Conservation (phyloP, 495 filamentous ascomycete species). For the Podospora pseudopauciseta region DNA sequence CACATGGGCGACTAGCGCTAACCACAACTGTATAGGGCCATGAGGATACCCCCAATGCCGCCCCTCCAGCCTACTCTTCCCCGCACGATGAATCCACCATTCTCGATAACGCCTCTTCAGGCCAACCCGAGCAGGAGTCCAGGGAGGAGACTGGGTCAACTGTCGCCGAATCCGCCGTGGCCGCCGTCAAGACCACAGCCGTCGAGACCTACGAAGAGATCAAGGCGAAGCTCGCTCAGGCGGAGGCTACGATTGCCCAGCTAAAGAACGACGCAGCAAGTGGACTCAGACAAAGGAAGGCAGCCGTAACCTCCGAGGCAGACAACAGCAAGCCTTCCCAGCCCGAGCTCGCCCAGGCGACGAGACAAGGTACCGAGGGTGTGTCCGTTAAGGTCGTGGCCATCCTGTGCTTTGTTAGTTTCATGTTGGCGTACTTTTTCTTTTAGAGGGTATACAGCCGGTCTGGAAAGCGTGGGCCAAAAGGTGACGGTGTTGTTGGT, state of each 20-base stretch:
- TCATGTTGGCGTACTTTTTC: slow-evolving; percentile 90
- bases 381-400: slow-evolving; percentile 87
- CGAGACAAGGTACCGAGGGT: slow-evolving; percentile 61
- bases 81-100: slow-evolving; percentile 22
- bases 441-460: slow-evolving; percentile 53
- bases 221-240: slow-evolving; percentile 68
- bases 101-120: slow-evolving; percentile 16
- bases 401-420: slow-evolving; percentile 78
- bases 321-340: slow-evolving; percentile 40
- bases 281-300: slow-evolving; percentile 68
- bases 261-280: slow-evolving; percentile 62
- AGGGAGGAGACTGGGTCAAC: slow-evolving; percentile 15
- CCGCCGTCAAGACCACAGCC: slow-evolving; percentile 39
- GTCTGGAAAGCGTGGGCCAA: not conserved
- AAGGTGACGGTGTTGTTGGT: not conserved
- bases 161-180: slow-evolving; percentile 37
- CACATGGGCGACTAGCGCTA: not conserved
- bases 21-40: slow-evolving; percentile 10
- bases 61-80: slow-evolving; percentile 30
- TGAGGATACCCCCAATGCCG: slow-evolving; percentile 31
- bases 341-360: slow-evolving; percentile 44
- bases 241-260: slow-evolving; percentile 66
- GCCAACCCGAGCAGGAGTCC: slow-evolving; percentile 31
- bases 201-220: slow-evolving; percentile 57
- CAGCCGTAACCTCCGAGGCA: slow-evolving; percentile 40